Conservation (phyloP, 2,329 filamentous ascomycete genomes). For the Ceratocystis cubensis region DNA sequence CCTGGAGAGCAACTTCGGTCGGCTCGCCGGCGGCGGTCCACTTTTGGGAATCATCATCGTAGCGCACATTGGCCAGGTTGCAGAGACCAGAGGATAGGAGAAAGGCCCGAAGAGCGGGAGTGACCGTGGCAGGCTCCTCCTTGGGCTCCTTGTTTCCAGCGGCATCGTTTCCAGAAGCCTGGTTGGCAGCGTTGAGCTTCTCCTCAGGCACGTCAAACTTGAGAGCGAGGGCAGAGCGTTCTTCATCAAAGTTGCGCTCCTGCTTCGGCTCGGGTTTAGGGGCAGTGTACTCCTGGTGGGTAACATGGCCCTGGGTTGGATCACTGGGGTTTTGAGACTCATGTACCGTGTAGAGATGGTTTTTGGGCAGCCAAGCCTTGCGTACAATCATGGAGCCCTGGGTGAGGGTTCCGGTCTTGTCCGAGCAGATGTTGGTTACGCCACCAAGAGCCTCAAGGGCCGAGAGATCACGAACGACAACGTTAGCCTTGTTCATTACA, state of each 20-base stretch:
- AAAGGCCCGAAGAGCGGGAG: constrained; percentile 39
- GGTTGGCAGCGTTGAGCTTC: constrained; percentile 31
- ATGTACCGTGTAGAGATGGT: constrained; percentile 46
- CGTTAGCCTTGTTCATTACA: constrained; percentile 51
- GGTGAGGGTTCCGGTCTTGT: constrained; percentile 59
- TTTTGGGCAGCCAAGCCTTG: constrained; percentile 51
- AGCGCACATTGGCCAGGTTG: constrained; percentile 49
- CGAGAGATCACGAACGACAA: constrained; percentile 53
- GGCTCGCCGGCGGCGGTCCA: constrained; percentile 60
- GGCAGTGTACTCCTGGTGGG: constrained; percentile 28
- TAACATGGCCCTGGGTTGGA: constrained; percentile 46
- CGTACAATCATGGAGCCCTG: constrained; percentile 58
- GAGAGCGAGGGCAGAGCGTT: constrained; percentile 47
- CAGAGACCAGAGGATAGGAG: constrained; percentile 48
- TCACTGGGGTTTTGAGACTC: constrained; percentile 49
- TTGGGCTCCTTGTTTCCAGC: constrained; percentile 26
- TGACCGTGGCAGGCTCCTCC: constrained; percentile 34
- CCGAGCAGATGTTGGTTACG: constrained; percentile 61
- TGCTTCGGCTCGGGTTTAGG: constrained; percentile 29
- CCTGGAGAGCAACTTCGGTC: constrained; percentile 64
- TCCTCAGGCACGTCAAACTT: constrained; percentile 52
- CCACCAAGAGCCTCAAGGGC: constrained; percentile 57
- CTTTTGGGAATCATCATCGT: constrained; percentile 39
- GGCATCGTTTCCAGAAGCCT: not conserved
- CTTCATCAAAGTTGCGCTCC: constrained; percentile 43